Percentiles rank a stretch among this genome's conserved stretches.
Evolutionary conservation across 805 yeast species (phyloP).

Genomic region (Crinitomyces ghanaensis): DNA sequence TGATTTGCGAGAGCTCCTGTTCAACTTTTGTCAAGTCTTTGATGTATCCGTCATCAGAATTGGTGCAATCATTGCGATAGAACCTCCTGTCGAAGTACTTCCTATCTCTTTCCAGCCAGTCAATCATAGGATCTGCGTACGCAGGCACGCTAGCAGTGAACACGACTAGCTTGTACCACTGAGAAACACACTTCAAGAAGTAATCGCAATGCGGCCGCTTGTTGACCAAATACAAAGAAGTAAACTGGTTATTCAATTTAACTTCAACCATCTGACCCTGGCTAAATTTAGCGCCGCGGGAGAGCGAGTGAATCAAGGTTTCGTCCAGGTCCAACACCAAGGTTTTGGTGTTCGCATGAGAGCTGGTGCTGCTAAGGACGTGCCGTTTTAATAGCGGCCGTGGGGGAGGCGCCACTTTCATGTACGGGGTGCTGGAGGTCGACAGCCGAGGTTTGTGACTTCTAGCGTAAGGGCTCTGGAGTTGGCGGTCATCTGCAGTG

Average conservation of each 20-base stretch:
- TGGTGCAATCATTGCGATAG: constrained; percentile 72
- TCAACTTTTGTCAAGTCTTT: constrained; percentile 49
- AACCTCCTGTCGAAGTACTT: constrained; percentile 45
- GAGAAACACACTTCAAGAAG: constrained; percentile 63
- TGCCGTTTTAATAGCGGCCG: constrained; percentile 15
- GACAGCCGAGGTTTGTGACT: too few relatives aligned
- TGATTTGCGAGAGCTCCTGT: constrained; percentile 52
- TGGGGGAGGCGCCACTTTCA: constrained; percentile 15
- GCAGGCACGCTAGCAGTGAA: constrained; percentile 93
- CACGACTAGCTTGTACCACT: constrained; percentile 81
- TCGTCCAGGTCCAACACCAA: constrained; percentile 87
- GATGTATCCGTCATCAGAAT: constrained; percentile 70
- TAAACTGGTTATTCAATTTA: constrained; percentile 49
- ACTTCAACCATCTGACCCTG: constrained; percentile 74
- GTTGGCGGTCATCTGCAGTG: constrained; percentile 1
- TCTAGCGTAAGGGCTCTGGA: constrained; percentile 9
- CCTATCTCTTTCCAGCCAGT: constrained; percentile 68
- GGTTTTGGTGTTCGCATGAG: constrained; percentile 36
- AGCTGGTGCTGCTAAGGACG: too few relatives aligned
- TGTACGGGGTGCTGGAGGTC: constrained; percentile 1
- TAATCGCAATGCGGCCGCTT: constrained; percentile 87
- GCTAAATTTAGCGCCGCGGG: constrained; percentile 39
- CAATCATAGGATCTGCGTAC: constrained; percentile 95
- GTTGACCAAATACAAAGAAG: constrained; percentile 79
- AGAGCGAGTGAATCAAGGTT: constrained; percentile 82